A percentile compares a stretch with the other conserved stretches of the same genome.
Conservation (phyloP, 2,329 filamentous ascomycete genomes). For the Penicillium sp. region DNA sequence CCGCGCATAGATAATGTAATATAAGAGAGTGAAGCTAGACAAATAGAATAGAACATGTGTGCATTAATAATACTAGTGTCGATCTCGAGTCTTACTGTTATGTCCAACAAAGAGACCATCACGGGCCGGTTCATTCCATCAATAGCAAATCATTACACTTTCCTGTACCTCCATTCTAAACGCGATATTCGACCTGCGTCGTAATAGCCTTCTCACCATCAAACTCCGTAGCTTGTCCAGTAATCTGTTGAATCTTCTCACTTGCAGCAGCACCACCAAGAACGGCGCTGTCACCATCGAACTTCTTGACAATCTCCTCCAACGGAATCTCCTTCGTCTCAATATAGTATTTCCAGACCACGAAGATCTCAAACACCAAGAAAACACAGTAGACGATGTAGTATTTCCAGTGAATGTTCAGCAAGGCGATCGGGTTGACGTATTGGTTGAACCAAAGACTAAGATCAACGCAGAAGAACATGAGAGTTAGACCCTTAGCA, state of each 20-base stretch:
- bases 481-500: constrained; percentile 47
- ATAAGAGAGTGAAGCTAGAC: too few species aligned
- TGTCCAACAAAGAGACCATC: neutral
- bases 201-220: constrained; percentile 13
- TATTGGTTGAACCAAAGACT: constrained; percentile 38
- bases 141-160: neutral
- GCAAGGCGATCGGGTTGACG: constrained; percentile 34
- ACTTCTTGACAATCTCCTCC: constrained; percentile 38
- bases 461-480: constrained; percentile 35
- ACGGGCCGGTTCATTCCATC: neutral
- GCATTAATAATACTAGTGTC: too few species aligned
- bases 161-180: neutral
- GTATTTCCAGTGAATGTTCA: constrained; percentile 37
- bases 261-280: constrained; percentile 12
- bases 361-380: constrained; percentile 30
- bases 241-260: constrained; percentile 12
- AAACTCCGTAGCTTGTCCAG: neutral
- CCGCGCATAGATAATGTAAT: too few species aligned
- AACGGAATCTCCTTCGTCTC: constrained; percentile 35
- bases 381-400: constrained; percentile 40
- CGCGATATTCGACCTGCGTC: constrained; percentile 6
- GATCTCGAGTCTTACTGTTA: neutral
- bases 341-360: constrained; percentile 35
- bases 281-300: constrained; percentile 24
- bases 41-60: too few species aligned